Evolutionary conservation across 1,284 basidiomycete species (phyloP).

Genomic region (Pseudozyma pruni): DNA sequence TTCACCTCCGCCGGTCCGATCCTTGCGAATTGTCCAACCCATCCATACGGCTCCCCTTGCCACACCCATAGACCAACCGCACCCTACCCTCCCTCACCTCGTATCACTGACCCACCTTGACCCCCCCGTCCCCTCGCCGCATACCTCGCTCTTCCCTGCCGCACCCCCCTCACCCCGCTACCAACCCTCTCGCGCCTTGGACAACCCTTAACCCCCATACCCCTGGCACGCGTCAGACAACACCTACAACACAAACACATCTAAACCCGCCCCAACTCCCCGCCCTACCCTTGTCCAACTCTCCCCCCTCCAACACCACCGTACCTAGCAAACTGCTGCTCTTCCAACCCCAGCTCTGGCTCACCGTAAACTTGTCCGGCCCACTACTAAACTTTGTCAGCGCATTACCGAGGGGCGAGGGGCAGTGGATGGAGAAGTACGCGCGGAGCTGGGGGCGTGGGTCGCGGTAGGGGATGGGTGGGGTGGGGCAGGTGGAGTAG

Average conservation of each 20-base stretch:
- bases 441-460: conserved; percentile 69
- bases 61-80: too few relatives aligned
- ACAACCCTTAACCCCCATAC: too few relatives aligned
- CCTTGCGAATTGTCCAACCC: too few relatives aligned
- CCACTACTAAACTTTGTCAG: conserved; percentile 85
- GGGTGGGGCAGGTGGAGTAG: conserved; percentile 17
- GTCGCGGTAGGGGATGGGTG: conserved; percentile 68
- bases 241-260: conserved; percentile 51
- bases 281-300: conserved; percentile 66
- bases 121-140: too few relatives aligned
- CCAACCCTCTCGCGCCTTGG: too few relatives aligned
- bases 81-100: too few relatives aligned
- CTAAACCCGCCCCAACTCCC: conserved; percentile 41
- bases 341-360: conserved; percentile 72
- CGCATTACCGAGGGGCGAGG: conserved; percentile 81
- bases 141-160: too few relatives aligned
- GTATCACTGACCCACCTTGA: too few relatives aligned
- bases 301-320: conserved; percentile 69
- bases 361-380: conserved; percentile 83
- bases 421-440: conserved; percentile 85
- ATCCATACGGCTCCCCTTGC: too few relatives aligned
- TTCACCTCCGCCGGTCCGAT: too few relatives aligned
- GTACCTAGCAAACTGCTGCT: conserved; percentile 67
- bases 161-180: too few relatives aligned
- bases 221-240: conserved; percentile 28